A percentile compares a stretch with the other conserved stretches of the same genome.
These are phyloP conservation scores for Apium graveolens DNA, from an alignment of 129 eudicot genomes.

Conservation along the genomic window DNA sequence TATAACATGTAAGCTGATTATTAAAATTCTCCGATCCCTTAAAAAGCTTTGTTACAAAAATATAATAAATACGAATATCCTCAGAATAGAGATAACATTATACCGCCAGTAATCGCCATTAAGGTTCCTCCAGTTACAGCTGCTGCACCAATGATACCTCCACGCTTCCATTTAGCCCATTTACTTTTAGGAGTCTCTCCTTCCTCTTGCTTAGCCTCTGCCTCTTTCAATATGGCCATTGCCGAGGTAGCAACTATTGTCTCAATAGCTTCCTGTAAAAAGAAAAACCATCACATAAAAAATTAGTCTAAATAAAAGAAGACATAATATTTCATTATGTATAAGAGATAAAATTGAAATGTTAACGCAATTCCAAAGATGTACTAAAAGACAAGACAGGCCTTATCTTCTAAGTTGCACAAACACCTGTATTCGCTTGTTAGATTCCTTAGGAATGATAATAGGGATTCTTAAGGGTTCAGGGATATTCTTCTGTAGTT, in stretches of 20 bases:
- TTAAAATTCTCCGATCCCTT: neutral
- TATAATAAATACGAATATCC: neutral
- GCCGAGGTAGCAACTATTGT: constrained; percentile 85
- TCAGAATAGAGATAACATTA: constrained; percentile 1
- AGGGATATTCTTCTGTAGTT: neutral
- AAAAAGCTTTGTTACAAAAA: neutral
- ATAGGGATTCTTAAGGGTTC: neutral
- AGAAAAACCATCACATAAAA: constrained; percentile 1
- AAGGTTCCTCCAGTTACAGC: constrained; percentile 98
- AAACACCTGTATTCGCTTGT: neutral
- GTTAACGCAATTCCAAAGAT: neutral
- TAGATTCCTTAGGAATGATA: neutral
- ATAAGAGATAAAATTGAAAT: neutral
- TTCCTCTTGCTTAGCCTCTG: constrained; percentile 50
- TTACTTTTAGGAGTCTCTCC: constrained; percentile 39
- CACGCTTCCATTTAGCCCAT: constrained; percentile 94
- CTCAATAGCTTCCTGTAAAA: constrained; percentile 86
- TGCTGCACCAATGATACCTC: constrained; percentile 97
- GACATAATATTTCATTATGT: neutral
- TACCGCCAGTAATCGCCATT: constrained; percentile 97
- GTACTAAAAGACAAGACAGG: neutral
- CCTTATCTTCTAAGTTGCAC: neutral
- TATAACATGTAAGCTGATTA: constrained; percentile 4
- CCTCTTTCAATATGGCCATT: constrained; percentile 73
- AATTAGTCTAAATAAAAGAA: neutral